Evolutionary conservation across 2,329 filamentous ascomycete genomes (phyloP).

Genomic region (Talaromyces marneffei): DNA sequence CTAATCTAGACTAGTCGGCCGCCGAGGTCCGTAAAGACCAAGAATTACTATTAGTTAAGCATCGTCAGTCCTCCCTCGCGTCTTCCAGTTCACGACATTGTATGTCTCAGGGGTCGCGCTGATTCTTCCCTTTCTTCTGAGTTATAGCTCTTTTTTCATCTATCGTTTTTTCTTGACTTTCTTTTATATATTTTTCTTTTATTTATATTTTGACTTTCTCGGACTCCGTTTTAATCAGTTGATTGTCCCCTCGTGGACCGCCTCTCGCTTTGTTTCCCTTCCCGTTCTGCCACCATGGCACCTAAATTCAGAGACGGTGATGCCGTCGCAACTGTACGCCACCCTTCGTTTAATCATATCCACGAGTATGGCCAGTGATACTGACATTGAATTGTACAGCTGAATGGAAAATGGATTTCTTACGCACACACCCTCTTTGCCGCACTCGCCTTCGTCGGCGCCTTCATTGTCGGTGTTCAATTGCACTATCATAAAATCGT

Average conservation of each 20-base stretch:
- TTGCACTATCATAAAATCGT: conserved; percentile 97
- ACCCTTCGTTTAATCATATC: conserved; percentile 21
- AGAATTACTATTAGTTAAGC: not conserved
- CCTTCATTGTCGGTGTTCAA: conserved; percentile 69
- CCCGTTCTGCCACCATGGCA: conserved; percentile 45
- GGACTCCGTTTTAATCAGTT: conserved; percentile 8
- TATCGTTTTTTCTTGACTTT: conserved; percentile 15
- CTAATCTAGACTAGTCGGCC: not conserved
- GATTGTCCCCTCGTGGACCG: conserved; percentile 13
- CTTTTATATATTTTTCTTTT: conserved; percentile 7
- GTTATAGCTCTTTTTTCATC: not conserved
- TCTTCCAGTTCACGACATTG: not conserved
- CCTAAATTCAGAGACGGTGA: conserved; percentile 59
- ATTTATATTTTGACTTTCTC: not conserved
- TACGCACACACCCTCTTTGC: conserved; percentile 79
- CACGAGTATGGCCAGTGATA: not conserved
- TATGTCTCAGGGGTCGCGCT: conserved; percentile 6
- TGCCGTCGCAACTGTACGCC: conserved; percentile 54
- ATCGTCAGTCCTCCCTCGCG: not conserved
- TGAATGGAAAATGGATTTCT: conserved; percentile 87
- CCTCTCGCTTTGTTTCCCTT: conserved; percentile 15
- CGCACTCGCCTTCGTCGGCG: conserved; percentile 79
- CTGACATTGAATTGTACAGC: conserved; percentile 30
- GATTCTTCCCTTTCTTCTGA: not conserved
- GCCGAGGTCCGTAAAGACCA: conserved; percentile 3